phyloP scores from a whole-genome alignment of 805 yeast species.

The Cyberlindnera suaveolens region DNA sequence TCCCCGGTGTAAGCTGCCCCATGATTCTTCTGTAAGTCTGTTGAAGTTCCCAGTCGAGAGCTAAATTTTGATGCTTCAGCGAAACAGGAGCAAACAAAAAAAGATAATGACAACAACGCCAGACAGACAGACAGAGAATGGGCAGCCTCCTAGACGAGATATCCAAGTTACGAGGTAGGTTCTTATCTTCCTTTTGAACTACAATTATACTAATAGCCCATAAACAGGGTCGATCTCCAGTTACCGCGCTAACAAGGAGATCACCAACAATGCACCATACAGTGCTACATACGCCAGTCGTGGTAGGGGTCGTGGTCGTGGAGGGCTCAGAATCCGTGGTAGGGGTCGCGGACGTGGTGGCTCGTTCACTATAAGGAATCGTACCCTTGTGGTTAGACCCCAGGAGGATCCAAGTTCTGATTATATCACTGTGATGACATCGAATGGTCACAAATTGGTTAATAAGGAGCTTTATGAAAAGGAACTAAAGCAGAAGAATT shows the following conservation, averaged over 20 bases:
- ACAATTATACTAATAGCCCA: neutral
- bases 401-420: constrained; percentile 16
- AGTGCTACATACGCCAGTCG: neutral
- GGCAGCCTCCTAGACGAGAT: constrained; percentile 15
- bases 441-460: constrained; percentile 34
- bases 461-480: constrained; percentile 31
- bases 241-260: constrained; percentile 3
- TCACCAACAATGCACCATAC: constrained; percentile 6
- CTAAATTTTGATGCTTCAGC: neutral
- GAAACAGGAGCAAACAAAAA: neutral
- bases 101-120: neutral
- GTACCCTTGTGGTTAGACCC: constrained; percentile 27
- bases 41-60: no score
- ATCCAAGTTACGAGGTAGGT: constrained; percentile 17
- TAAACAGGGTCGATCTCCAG: constrained; percentile 1
- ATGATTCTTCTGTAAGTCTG: no score
- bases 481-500: constrained; percentile 21
- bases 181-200: neutral
- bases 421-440: constrained; percentile 28
- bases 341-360: constrained; percentile 12
- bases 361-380: constrained; percentile 21
- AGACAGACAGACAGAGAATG: neutral
- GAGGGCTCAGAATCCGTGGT: constrained; percentile 9
- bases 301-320: constrained; percentile 4
- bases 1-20: no score